These are phyloP conservation scores for Fusarium tupiense DNA, from an alignment of 2,329 filamentous ascomycete genomes.

Conservation along the genomic window DNA sequence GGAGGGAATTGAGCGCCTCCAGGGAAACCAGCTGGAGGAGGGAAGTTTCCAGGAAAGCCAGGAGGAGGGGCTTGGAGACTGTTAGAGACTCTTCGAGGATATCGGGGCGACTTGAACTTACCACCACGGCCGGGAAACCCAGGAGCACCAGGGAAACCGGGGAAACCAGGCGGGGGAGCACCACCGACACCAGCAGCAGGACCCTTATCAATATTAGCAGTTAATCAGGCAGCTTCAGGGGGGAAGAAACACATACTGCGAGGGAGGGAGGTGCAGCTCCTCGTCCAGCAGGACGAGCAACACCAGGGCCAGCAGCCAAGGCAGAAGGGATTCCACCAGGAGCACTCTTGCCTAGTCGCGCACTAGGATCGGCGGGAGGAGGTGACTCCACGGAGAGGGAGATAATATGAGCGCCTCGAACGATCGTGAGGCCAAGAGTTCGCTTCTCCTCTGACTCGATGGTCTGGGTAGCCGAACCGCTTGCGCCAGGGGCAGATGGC, in stretches of 20 bases:
- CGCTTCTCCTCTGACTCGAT: conserved; percentile 96
- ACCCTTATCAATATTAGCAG: conserved; percentile 58
- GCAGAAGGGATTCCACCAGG: conserved; percentile 75
- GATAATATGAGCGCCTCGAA: conserved; percentile 93
- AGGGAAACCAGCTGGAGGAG: conserved; percentile 59
- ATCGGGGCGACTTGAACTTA: conserved; percentile 50
- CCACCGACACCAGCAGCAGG: conserved; percentile 88
- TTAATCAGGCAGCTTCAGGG: not conserved
- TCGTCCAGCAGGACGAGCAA: conserved; percentile 89
- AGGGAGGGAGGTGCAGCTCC: conserved; percentile 79
- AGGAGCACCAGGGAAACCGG: conserved; percentile 62
- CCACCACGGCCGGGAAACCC: conserved; percentile 60
- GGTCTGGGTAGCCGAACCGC: conserved; percentile 69
- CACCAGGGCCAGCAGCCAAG: conserved; percentile 84
- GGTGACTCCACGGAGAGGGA: conserved; percentile 96
- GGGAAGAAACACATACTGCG: conserved; percentile 63
- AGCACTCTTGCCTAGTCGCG: conserved; percentile 82
- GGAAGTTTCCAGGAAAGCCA: conserved; percentile 53
- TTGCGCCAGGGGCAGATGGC: conserved; percentile 70
- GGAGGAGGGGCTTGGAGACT: conserved; percentile 53
- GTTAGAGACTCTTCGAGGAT: conserved; percentile 46
- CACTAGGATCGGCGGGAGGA: conserved; percentile 91
- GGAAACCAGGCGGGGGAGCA: conserved; percentile 69
- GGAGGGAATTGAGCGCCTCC: conserved; percentile 57
- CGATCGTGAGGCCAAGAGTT: conserved; percentile 92